Evolutionary conservation across 2,329 filamentous ascomycete species (phyloP), one percentile per base, ranked within the genome.

Genomic region (Ramichloridium luteum): DNA sequence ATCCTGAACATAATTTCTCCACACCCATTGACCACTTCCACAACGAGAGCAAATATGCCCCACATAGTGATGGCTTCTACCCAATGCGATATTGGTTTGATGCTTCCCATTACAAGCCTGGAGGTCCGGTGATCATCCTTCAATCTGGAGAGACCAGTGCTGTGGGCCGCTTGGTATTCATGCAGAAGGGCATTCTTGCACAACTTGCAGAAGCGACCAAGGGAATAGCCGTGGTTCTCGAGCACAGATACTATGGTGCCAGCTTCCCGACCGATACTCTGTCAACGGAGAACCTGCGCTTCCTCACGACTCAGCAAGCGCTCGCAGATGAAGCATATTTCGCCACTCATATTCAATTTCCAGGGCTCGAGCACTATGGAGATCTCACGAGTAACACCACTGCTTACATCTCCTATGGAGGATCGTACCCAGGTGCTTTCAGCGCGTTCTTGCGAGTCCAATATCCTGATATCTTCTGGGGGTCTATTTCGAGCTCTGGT

Each of bases 241-340:
- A 93, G 59, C 84, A 93, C 37, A 73, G 84, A 16, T 93, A 92
- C 63, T 93, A 93, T 50, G 84, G 84, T 34, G 67, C 65, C 9
- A 86, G 80, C 51, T 75, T 77, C 33, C 82, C 83, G 0, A 70
- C 72, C 0, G 53, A 65, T 1, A 68, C 86, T 47, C 63, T 88
- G 13, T 68, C 68, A 1, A 77, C 73, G 0, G 60, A 80, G 50
- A 86, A 72, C 45, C 58, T 92, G 41, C 76, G 84, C 3, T 93
- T 90, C 61, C 61, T 93, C 48, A 78, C 80, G 1, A 90, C 83
- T 0, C 80, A 86, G 45, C 84, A 93, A 54, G 75, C 83, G 0
- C 53, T 92, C 23, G 83, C 82, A 5, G 84, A 93, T 52, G 74
- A 77, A 26, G 80, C 74, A 2, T 92, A 82, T 56, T 92, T 93